Evolutionary conservation across 2,329 filamentous ascomycete species (phyloP), one percentile per base, ranked within the genome.

Genomic region (Zarea fungicola): DNA sequence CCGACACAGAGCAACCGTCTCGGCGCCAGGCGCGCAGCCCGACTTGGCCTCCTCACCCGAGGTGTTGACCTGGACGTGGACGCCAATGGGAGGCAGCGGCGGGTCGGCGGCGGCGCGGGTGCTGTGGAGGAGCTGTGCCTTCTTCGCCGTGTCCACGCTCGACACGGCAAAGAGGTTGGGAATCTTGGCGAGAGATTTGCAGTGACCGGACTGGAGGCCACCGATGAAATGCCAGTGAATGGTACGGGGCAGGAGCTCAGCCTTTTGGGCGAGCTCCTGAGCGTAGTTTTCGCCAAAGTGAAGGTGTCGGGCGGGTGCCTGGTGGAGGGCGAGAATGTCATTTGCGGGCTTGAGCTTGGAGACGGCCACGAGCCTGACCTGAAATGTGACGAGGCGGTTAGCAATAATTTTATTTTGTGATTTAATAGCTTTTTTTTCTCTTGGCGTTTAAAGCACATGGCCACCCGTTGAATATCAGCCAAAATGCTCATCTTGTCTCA

Each of bases 221-320:
- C 93, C 93, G 64, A 97, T 99, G 67, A 97, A 96, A 68, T 99
- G 93, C 93, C 93, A 99, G 59, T 78, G 78, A 56, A 99, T 87
- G 28, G 76, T 78, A 37, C 71, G 70, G 0, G 93, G 92, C 10
- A 99, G 78, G 18, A 96, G 65, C 29, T 79, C 77, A 2, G 89
- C 85, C 68, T 99, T 99, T 65, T 95, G 86, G 51, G 78, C 76
- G 47, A 99, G 79, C 68, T 99, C 93, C 68, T 92, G 87, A 4
- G 86, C 78, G 71, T 99, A 99, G 74, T 99, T 99, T 71, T 99
- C 93, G 59, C 93, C 93, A 66, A 97, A 97, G 70, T 99, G 89
- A 16, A 75, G 58, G 48, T 91, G 87, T 1, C 71, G 66, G 25
- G 71, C 65, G 1, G 77, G 73, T 0, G 74, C 67, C 58, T 79